Evolutionary conservation across 805 yeast genomes (phyloP).

Genomic region (Saccharomycopsis malanga): DNA sequence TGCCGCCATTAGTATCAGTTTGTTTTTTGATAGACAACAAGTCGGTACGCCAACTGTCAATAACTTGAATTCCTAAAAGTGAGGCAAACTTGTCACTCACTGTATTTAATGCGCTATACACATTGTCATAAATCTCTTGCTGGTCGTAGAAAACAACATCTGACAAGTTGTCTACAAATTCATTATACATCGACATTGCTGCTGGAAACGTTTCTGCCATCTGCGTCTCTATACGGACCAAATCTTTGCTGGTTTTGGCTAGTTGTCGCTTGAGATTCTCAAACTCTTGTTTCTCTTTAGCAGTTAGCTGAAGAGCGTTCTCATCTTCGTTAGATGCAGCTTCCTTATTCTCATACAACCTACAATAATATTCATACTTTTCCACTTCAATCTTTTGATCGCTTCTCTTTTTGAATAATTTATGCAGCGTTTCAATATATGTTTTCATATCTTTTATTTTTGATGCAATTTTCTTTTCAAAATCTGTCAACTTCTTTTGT

Average conservation of each 20-base stretch:
- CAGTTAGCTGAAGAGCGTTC: slow-evolving; percentile 26
- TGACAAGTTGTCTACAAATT: slow-evolving; percentile 33
- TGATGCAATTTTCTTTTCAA: slow-evolving; percentile 14
- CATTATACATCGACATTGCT: slow-evolving; percentile 32
- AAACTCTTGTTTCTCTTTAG: slow-evolving; percentile 29
- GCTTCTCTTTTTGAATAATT: slow-evolving; percentile 32
- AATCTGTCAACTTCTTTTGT: slow-evolving; percentile 13
- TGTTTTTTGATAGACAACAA: slow-evolving; percentile 8
- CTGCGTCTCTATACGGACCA: slow-evolving; percentile 27
- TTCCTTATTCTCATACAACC: slow-evolving; percentile 25
- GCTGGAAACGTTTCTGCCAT: slow-evolving; percentile 32
- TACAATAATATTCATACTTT: slow-evolving; percentile 22
- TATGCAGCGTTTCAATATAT: slow-evolving; percentile 29
- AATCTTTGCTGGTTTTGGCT: slow-evolving; percentile 19
- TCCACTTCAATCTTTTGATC: slow-evolving; percentile 28
- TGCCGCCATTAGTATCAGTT: slow-evolving; percentile 3
- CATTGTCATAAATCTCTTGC: slow-evolving; percentile 19
- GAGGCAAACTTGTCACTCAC: neutral
- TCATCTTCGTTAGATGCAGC: slow-evolving; percentile 26
- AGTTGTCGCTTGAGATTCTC: slow-evolving; percentile 26
- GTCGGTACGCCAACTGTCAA: slow-evolving; percentile 24
- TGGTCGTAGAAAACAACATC: slow-evolving; percentile 31
- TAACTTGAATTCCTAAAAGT: slow-evolving; percentile 5
- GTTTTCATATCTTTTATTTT: slow-evolving; percentile 27
- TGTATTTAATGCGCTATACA: neutral